A percentile compares a stretch with the other conserved stretches of the same genome.
phyloP scores from a whole-genome alignment of 2,329 filamentous ascomycete species.

The Leptographium lundbergii region DNA sequence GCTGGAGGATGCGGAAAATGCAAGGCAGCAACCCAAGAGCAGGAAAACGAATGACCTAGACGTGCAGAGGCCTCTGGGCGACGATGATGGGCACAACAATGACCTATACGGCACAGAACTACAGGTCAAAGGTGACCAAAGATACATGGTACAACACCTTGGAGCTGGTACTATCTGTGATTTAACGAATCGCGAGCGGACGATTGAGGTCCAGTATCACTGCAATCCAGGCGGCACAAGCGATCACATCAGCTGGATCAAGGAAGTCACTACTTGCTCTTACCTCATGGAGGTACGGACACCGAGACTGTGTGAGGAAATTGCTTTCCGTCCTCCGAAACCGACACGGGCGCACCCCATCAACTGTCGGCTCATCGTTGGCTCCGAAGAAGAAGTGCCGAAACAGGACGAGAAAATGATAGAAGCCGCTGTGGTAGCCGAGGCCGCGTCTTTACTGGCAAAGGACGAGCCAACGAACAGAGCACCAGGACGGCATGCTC shows the following conservation, averaged over 20 bases:
- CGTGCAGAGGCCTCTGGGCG: conserved; percentile 9
- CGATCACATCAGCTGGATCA: conserved; percentile 82
- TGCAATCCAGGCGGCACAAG: conserved; percentile 62
- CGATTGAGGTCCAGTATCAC: conserved; percentile 70
- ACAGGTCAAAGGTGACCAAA: conserved; percentile 69
- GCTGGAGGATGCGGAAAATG: not conserved
- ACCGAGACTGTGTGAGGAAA: conserved; percentile 73
- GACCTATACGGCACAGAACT: conserved; percentile 46
- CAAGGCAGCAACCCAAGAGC: conserved; percentile 2
- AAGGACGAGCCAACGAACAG: conserved; percentile 3
- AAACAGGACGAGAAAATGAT: conserved; percentile 25
- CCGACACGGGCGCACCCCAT: conserved; percentile 67
- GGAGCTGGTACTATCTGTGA: conserved; percentile 75
- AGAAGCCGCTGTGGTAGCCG: conserved; percentile 15
- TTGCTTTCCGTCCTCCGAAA: conserved; percentile 72
- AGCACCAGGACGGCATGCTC: not conserved
- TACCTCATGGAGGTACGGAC: conserved; percentile 93
- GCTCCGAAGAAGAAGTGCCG: conserved; percentile 33
- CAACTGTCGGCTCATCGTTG: conserved; percentile 59
- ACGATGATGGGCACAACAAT: not conserved
- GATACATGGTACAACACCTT: conserved; percentile 75
- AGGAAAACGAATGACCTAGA: conserved; percentile 10
- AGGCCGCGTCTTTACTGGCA: conserved; percentile 2
- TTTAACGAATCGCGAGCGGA: conserved; percentile 67
- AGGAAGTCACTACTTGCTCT: conserved; percentile 80